Conservation (phyloP, 202 grass and related monocot genomes). For the Setaria viridis region DNA sequence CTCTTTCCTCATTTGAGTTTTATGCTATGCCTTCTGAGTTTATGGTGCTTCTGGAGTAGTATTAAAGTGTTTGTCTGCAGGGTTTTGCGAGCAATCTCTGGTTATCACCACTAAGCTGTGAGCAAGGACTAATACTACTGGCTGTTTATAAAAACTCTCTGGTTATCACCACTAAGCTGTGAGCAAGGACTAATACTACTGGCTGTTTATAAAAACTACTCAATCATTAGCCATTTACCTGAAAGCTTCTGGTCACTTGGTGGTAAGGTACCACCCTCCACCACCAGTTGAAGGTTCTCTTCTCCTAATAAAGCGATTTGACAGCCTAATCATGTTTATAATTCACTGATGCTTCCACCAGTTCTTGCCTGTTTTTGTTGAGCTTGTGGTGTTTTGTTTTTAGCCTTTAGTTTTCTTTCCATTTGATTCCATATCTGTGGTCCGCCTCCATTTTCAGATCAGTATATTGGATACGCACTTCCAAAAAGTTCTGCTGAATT, state of each 20-base stretch:
- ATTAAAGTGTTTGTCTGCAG: conserved; percentile 1
- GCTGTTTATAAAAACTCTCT: neutral
- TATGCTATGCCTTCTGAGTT: neutral
- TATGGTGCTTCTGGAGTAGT: neutral
- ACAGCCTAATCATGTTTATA: conserved; percentile 38
- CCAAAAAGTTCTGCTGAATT: neutral
- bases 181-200: conserved; percentile 27
- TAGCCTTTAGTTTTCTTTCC: neutral
- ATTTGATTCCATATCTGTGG: neutral
- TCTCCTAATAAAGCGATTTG: conserved; percentile 49
- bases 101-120: neutral
- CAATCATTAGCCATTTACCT: conserved; percentile 33
- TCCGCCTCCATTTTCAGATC: neutral
- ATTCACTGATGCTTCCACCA: conserved; percentile 39
- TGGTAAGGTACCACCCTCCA: conserved; percentile 3
- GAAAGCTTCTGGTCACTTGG: conserved; percentile 30
- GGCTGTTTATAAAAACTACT: conserved; percentile 33
- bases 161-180: neutral
- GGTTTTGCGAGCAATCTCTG: neutral
- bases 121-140: conserved; percentile 20
- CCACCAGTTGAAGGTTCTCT: conserved; percentile 14
- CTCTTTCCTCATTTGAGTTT: neutral
- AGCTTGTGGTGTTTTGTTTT: neutral
- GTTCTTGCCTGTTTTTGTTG: conserved; percentile 16
- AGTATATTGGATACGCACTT: too few relatives aligned